phyloP scores from a whole-genome alignment of 352 stramenopile species.

The Globisporangium nodosum region DNA sequence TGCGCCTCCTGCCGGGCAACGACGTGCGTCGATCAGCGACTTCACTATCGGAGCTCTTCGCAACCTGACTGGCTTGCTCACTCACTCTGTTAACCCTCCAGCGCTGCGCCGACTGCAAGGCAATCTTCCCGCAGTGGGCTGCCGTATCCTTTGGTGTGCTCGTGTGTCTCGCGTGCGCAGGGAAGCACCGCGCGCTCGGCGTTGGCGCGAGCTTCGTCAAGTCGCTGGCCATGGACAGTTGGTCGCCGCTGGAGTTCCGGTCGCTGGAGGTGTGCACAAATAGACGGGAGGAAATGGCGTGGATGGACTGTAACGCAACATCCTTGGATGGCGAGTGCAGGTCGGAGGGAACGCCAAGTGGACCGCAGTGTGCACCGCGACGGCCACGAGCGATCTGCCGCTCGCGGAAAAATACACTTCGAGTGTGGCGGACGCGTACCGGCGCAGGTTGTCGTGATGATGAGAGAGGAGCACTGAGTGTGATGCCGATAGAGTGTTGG shows the following conservation, averaged over 20 bases:
- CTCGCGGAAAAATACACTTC: constrained; percentile 65
- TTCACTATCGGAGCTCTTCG: neutral
- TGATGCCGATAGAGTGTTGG: neutral
- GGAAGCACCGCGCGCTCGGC: constrained; percentile 73
- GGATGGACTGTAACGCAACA: neutral
- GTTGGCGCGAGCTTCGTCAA: constrained; percentile 83
- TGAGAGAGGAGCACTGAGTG: neutral
- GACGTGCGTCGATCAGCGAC: constrained; percentile 37
- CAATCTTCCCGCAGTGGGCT: constrained; percentile 75
- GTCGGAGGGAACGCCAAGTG: constrained; percentile 80
- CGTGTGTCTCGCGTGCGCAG: constrained; percentile 69
- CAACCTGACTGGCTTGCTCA: neutral
- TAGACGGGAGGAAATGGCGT: neutral
- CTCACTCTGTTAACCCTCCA: constrained; percentile 14
- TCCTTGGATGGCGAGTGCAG: neutral
- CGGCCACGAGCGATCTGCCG: constrained; percentile 30
- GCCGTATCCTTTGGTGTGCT: constrained; percentile 81
- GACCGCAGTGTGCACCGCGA: constrained; percentile 58
- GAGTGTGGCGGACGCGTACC: constrained; percentile 55
- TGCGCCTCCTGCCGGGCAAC: constrained; percentile 67
- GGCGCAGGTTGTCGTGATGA: constrained; percentile 19
- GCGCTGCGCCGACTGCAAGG: constrained; percentile 79
- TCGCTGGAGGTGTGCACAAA: constrained; percentile 33
- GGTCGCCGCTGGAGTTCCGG: constrained; percentile 43
- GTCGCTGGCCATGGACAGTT: constrained; percentile 76